Evolutionary conservation across 2,329 filamentous ascomycete genomes (phyloP), one percentile per base, ranked within the genome.

Genomic region (Ophiosphaerella narmari): DNA sequence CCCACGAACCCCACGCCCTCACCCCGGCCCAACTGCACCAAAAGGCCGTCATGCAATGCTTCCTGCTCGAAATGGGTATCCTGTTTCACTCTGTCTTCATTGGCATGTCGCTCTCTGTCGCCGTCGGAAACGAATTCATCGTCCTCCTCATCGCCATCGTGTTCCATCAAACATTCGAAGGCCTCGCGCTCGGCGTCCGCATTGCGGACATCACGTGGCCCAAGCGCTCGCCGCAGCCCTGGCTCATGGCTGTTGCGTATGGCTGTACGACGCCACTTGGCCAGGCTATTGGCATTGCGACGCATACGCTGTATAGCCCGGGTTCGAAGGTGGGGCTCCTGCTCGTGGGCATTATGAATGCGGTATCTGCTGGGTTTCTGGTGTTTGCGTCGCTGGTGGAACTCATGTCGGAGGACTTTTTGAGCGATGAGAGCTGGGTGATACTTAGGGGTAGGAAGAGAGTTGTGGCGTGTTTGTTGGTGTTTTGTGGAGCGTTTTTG

Each of bases 271-370:
- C 91, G 0, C 91, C 91, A 0, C 78, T 94, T 14, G 91, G 91
- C 7, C 90, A 95, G 68, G 90, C 89, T 1, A 89, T 95, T 47
- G 91, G 91, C 0, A 78, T 96, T 9, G 75, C 88, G 4, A 81
- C 93, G 16, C 89, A 94, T 71, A 86, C 85, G 32, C 76, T 94
- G 56, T 95, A 95, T 72, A 89, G 91, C 58, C 90, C 91, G 1
- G 81, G 84, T 62, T 90, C 87, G 62, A 82, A 90, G 66, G 83
- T 85, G 0, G 90, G 91, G 0, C 74, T 95, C 40, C 76, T 95
- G 23, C 87, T 93, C 75, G 90, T 95, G 5, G 91, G 91, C 7
- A 84, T 92, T 67, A 94, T 93, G 81, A 95, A 96, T 65, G 90
- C 89, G 34, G 88, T 95, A 43, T 91, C 88, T 8, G 87, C 87